Evolutionary conservation across 2,329 filamentous ascomycete genomes (phyloP), one percentile per base, ranked within the genome.

Genomic region (Juglanconis sp.): DNA sequence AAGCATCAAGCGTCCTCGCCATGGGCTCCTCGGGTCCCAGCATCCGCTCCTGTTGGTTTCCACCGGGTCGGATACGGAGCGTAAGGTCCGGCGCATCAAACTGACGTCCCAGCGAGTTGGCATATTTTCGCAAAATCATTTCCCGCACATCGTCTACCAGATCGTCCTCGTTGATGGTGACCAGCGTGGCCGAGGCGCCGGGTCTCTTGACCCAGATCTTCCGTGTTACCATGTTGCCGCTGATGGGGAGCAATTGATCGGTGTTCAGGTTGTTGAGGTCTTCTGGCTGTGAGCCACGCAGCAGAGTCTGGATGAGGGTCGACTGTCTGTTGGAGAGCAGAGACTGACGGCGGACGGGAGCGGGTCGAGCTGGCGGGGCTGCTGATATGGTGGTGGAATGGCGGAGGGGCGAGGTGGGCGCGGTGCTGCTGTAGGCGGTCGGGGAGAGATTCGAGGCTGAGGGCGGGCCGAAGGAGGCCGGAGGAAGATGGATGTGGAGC

Each of bases 121-220:
- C 87, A 74, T 98, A 99, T 78, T 98, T 98, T 69, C 86, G 87
- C 67, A 98, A 79, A 60, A 98, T 95, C 80, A 92, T 86, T 67
- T 97, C 95, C 68, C 94, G 89, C 63, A 96, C 88, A 75, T 97
- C 94, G 73, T 99, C 95, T 60, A 98, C 93, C 68, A 98, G 78
- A 70, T 96, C 92, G 68, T 96, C 92, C 69, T 96, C 90, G 67
- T 86, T 83, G 68, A 96, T 90, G 63, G 89, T 87, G 58, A 99
- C 89, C 69, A 95, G 81, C 13, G 95, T 99, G 44, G 94, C 87
- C 59, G 94, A 97, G 61, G 88, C 90, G 65, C 88, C 84, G 24
- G 90, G 90, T 69, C 94, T 85, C 79, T 90, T 95, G 71, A 98
- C 94, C 95, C 95, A 99, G 68, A 98, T 87, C 81, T 96, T 97